Percentiles rank a stretch among this genome's conserved stretches.
These are phyloP conservation scores for Rhizoclosmatium globosum DNA, from an alignment of 192 early-diverging fungal genomes.

Conservation along the genomic window DNA sequence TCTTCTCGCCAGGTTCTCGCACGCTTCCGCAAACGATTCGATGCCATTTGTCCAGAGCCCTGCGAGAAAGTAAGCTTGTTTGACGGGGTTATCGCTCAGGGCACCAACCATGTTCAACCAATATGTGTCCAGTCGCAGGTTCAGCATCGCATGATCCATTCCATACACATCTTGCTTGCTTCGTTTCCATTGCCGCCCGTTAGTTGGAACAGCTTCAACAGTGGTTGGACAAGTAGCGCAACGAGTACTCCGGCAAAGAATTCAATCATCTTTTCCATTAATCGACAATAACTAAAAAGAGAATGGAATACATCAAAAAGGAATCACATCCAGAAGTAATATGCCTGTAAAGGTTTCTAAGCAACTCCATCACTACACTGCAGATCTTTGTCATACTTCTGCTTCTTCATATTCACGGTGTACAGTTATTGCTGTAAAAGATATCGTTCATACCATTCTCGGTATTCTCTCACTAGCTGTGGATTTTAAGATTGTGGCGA, in stretches of 20 bases:
- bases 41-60: constrained; percentile 31
- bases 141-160: constrained; percentile 47
- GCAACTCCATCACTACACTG: too few relatives aligned
- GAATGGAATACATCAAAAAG: too few relatives aligned
- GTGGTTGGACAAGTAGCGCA: background rate
- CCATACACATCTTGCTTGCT: constrained; percentile 34
- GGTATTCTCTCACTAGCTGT: too few relatives aligned
- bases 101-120: constrained; percentile 54
- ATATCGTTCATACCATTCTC: too few relatives aligned
- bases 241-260: background rate
- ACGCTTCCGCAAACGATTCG: constrained; percentile 20
- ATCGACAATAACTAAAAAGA: too few relatives aligned
- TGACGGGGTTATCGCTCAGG: background rate
- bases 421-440: too few relatives aligned
- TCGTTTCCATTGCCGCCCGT: background rate
- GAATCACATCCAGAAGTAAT: too few relatives aligned
- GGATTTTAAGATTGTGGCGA: too few relatives aligned
- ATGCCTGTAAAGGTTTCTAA: too few relatives aligned
- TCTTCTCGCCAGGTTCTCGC: constrained; percentile 21
- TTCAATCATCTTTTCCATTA: too few relatives aligned
- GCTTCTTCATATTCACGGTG: too few relatives aligned
- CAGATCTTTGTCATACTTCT: too few relatives aligned
- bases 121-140: constrained; percentile 22
- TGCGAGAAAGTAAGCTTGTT: background rate
- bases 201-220: background rate